A percentile compares a stretch with the other conserved stretches of the same genome.
Conservation (phyloP, 805 yeast genomes). For the Kluyveromyces dobzhanskii region DNA sequence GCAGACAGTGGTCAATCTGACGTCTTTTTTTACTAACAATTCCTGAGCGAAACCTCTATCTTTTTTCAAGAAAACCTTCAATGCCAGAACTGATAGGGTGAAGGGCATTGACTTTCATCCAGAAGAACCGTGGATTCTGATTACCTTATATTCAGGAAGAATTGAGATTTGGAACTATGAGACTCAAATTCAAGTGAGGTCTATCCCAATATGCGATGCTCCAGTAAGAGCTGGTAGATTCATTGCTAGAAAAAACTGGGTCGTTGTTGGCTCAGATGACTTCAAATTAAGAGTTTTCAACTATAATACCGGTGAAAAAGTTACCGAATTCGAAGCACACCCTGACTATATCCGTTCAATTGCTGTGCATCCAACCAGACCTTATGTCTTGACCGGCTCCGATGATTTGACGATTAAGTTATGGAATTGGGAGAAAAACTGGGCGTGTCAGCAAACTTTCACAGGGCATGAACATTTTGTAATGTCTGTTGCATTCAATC, state of each 20-base stretch:
- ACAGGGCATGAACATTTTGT: slow-evolving; percentile 96
- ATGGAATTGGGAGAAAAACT: slow-evolving; percentile 96
- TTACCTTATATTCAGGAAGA: slow-evolving; percentile 76
- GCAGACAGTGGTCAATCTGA: too few relatives aligned
- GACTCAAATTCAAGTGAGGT: slow-evolving; percentile 68
- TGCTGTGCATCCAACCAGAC: slow-evolving; percentile 91
- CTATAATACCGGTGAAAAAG: slow-evolving; percentile 90
- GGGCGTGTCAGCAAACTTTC: slow-evolving; percentile 84
- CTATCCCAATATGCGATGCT: slow-evolving; percentile 89
- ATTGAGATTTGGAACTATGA: slow-evolving; percentile 94
- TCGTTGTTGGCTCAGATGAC: slow-evolving; percentile 93
- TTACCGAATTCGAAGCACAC: slow-evolving; percentile 94
- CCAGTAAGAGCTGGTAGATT: slow-evolving; percentile 96
- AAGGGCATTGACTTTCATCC: slow-evolving; percentile 98
- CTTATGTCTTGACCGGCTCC: slow-evolving; percentile 78
- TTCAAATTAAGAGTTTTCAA: slow-evolving; percentile 89
- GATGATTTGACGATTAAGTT: slow-evolving; percentile 88
- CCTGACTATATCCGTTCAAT: slow-evolving; percentile 92
- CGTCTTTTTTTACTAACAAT: too few relatives aligned
- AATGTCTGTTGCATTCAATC: slow-evolving; percentile 91
- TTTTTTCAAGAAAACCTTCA: slow-evolving; percentile 55
- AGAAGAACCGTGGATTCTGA: slow-evolving; percentile 91
- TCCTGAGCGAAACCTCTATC: too few relatives aligned
- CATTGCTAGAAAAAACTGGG: slow-evolving; percentile 94
- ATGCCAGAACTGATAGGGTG: slow-evolving; percentile 91